Evolutionary conservation across 805 yeast species (phyloP).

Genomic region (Kuraishia ogatae): DNA sequence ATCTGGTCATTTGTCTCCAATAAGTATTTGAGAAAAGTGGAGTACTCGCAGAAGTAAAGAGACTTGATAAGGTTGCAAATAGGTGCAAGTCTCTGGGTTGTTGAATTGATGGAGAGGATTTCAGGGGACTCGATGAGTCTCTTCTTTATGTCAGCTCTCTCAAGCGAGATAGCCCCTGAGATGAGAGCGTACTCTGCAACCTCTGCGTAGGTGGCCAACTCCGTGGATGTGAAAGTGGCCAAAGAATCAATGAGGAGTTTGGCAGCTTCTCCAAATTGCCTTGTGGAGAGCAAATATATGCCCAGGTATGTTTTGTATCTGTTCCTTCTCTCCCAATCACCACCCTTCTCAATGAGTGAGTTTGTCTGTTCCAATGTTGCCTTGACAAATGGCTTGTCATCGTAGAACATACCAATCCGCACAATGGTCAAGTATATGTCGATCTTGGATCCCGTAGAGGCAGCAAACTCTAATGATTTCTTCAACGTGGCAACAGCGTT

Average conservation of each 20-base stretch:
- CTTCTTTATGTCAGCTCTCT: constrained; percentile 73
- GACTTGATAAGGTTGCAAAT: constrained; percentile 78
- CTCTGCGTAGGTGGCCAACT: constrained; percentile 80
- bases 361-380: constrained; percentile 69
- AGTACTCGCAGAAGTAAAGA: constrained; percentile 82
- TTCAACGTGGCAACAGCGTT: constrained; percentile 61
- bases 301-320: constrained; percentile 90
- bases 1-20: constrained; percentile 71
- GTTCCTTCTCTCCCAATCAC: constrained; percentile 98
- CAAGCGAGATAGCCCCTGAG: constrained; percentile 78
- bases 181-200: constrained; percentile 83
- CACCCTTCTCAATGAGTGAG: constrained; percentile 84
- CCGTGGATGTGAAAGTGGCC: constrained; percentile 93
- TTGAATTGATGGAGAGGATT: constrained; percentile 68
- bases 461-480: constrained; percentile 70
- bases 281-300: constrained; percentile 70
- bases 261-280: constrained; percentile 83
- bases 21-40: constrained; percentile 66
- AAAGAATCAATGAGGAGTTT: constrained; percentile 79
- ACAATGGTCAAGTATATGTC: constrained; percentile 77
- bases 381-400: constrained; percentile 62
- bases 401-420: constrained; percentile 84
- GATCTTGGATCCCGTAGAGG: constrained; percentile 84
- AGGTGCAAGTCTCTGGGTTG: constrained; percentile 66
- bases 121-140: constrained; percentile 93